Base-by-base conservation (phyloP, 257 asterid species). In the Solanum bulbocastanum region DNA sequence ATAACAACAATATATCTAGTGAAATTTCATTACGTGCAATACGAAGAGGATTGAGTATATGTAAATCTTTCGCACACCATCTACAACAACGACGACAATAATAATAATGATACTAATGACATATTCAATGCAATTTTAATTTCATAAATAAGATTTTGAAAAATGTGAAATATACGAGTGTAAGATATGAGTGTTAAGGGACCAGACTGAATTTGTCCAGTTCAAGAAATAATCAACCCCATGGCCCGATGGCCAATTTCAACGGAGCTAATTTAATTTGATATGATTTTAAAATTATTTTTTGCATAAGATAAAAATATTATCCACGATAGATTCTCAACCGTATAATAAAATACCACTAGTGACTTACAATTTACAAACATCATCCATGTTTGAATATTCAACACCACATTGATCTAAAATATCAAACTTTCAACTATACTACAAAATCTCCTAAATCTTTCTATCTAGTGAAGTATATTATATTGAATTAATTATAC, bases 241-340 rank as follows among this genome's bases (percentile, higher is more conserved):
- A 0, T 20, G 65, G 1, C 1, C 10, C 25, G 12, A 56, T 0
- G 25, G 1, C 12, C 12, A 7, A 56, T 56, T 56, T 0, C 66
- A 58, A 56, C 11, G 11, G 0, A 20, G n/a, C 25, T 56, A 56
- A 0, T 56, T 56, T 56, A 0, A 1, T 20, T 20, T 20, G 11
- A 0, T 49, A 5, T 15, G 8, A 49, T 49, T 14, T 49, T 49
- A 16, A 0, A 58, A 7, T 0, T 5, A 2, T 20, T 20, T 20
- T 52, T 6, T 7, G 3, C 1, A 56, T 56, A 7, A 56, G 0
- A 56, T 56, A 6, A 20, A 6, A 8, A 6, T 20, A 56, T 56
- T 56, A 3, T 20, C 0, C 1, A 20, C 2, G 1, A 58, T 20
- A 0, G 1, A 58, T 58, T 58, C 4, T 56, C 25, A 58, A 20